Base-by-base conservation (phyloP, 2,329 filamentous ascomycete species). In the Metarhizium anisopliae region DNA sequence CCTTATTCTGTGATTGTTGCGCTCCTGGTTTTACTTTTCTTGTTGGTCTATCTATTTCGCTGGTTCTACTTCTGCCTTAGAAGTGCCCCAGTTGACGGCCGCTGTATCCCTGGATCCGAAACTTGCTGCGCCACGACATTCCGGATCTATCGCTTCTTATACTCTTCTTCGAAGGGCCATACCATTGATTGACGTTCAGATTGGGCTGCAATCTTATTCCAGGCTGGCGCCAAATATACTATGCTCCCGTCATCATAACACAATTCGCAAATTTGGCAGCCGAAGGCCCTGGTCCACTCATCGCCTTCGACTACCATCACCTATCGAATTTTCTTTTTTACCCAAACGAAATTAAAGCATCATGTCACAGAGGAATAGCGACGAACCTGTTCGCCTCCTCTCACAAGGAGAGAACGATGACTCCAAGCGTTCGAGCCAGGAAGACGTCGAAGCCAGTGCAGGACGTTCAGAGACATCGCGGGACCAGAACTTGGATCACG, bases 401-500 rank as follows among this genome's bases (percentile, higher is more conserved):
- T 63, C 63, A 54, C 55, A 64, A n/a, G 67, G 69, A 55, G 63
- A 69, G 59, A 63, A 68, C 30, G 61, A 55, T 29, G 67, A 69
- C 51, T 55, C 58, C 25, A 70, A 71, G 61, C 55, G 35, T 16
- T 60, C 65, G 43, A 59, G 61, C 30, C 56, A 63, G 25, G 25
- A 25, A 38, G 71, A 73, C 53, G 51, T 72, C 45, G 71, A 73
- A 59, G 63, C 62, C 57, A 63, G 65, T 32, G 62, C 64, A 32
- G 66, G 61, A 38, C 63, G 61, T 50, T 54, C 58, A 50, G 67
- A 70, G 35, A 56, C 63, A n/a, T 54, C 62, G 38, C 65, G 65
- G 55, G 62, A 63, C 53, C 62, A 69, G 25, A 73, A 73, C 59
- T 63, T 74, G 56, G 72, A 74, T 36, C 71, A 72, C 59, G 75